Evolutionary conservation across 352 stramenopile species (phyloP).

Genomic region (Phytophthora sansomeana): DNA sequence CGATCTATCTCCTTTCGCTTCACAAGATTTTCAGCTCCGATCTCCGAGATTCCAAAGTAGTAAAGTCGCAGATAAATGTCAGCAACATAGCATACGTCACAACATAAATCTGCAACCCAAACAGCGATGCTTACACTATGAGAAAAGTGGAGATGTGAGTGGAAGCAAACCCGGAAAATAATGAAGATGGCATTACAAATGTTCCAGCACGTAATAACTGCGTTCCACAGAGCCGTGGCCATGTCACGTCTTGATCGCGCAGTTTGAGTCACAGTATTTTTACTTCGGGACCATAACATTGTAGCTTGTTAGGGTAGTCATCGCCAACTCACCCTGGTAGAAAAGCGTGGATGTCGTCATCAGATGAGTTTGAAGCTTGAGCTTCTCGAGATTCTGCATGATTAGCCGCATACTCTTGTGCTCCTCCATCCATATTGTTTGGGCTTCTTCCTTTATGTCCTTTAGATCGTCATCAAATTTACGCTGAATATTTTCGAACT

Average conservation of each 20-base stretch:
- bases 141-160: constrained; percentile 54
- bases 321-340: constrained; percentile 49
- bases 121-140: constrained; percentile 26
- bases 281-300: neutral
- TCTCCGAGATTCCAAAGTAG: constrained; percentile 64
- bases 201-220: constrained; percentile 62
- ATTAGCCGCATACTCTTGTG: constrained; percentile 43
- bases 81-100: constrained; percentile 55
- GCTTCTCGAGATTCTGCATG: constrained; percentile 49
- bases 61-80: constrained; percentile 80
- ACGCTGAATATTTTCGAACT: constrained; percentile 70
- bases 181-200: constrained; percentile 74
- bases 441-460: constrained; percentile 60
- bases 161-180: constrained; percentile 78
- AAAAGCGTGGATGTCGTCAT: constrained; percentile 61
- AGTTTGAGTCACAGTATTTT: too few species aligned
- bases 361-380: constrained; percentile 67
- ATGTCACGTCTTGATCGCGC: constrained; percentile 27
- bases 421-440: constrained; percentile 50
- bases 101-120: constrained; percentile 53
- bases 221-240: constrained; percentile 54
- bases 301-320: neutral
- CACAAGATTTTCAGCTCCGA: constrained; percentile 54
- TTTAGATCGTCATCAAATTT: constrained; percentile 70
- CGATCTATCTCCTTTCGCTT: constrained; percentile 40